Evolutionary conservation across 208 protist species (phyloP), one percentile per base, ranked within the genome.

Genomic region (Tritrichomonas foetus): DNA sequence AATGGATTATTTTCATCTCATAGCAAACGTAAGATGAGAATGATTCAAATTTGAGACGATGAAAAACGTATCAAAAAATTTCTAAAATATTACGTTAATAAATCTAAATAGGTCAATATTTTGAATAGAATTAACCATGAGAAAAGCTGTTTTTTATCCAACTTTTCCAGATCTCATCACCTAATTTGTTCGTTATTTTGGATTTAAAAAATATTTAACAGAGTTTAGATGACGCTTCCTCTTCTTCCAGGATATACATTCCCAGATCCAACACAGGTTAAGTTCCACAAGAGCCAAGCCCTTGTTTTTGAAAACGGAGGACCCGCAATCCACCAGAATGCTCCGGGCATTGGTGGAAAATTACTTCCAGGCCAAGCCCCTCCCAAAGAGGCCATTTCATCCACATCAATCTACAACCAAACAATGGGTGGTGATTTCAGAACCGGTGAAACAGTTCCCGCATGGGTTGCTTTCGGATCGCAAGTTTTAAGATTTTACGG

Each of bases 401-500:
- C 41, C 16, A 89, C 78, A 61, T 57, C 47, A 14, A 39, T 89
- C 0, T 89, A 89, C n/a, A 89, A 89, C 57, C 78, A 89, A 89
- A 14, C 27, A 11, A 53, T 57, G 41, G 78, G 47, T 49, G 27
- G 27, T 20, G 41, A 89, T 36, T 33, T 69, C 8, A 13, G 47
- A 39, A 27, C 44, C 3, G 78, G 78, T 2, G 78, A 89, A 89
- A 89, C 78, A 57, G 78, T 89, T n/a, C 78, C 78, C 39, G 78
- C 78, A 39, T 89, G 78, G 78, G 78, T 89, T 41, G 78, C 78
- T 20, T 89, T 89, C 30, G 78, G 78, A 39, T 89, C 78, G 9
- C 78, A 89, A 94, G 97, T 98, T 22, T 96, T 99, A 49, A 96
- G 97, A 75, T 99, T 99, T 95, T 98, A 98, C 93, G 97, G 95